These are phyloP conservation scores for Typha latifolia DNA, from an alignment of 176 grass and related monocot species.

Conservation along the genomic window DNA sequence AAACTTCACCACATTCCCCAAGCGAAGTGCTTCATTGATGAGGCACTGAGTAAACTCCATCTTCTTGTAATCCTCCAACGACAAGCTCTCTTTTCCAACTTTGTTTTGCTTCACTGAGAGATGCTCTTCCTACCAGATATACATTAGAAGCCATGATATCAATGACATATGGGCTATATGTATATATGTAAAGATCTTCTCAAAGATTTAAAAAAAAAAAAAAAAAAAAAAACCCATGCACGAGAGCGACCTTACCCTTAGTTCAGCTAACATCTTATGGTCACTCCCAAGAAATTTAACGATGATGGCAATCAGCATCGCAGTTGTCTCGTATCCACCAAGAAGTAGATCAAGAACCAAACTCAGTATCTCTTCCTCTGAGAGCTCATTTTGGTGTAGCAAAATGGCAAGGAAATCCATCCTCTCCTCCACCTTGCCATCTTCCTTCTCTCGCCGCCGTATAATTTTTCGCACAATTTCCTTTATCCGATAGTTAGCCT, in stretches of 20 bases:
- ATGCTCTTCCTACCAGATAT: constrained; percentile 14
- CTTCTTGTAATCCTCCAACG: constrained; percentile 13
- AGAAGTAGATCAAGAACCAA: constrained; percentile 11
- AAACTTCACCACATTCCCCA: constrained; percentile 12
- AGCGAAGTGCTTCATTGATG: constrained; percentile 12
- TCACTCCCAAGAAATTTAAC: constrained; percentile 1
- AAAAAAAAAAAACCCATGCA: background rate
- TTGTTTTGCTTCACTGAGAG: background rate
- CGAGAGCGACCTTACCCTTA: background rate
- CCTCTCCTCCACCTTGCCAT: background rate
- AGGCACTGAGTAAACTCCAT: constrained; percentile 8
- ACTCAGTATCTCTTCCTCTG: constrained; percentile 6
- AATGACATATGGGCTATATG: background rate
- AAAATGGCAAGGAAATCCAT: constrained; percentile 6
- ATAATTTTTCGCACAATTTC: constrained; percentile 1
- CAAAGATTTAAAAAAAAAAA: no score
- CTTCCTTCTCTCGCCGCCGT: background rate
- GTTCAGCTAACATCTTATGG: background rate
- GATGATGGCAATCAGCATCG: constrained; percentile 5
- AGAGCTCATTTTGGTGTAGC: background rate
- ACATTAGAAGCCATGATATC: background rate
- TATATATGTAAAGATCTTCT: background rate
- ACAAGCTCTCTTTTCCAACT: background rate
- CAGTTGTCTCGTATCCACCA: constrained; percentile 16
- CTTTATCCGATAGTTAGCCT: background rate